Evolutionary conservation across 371 early-diverging fungal species (phyloP).

Genomic region (Mucor racemosus): DNA sequence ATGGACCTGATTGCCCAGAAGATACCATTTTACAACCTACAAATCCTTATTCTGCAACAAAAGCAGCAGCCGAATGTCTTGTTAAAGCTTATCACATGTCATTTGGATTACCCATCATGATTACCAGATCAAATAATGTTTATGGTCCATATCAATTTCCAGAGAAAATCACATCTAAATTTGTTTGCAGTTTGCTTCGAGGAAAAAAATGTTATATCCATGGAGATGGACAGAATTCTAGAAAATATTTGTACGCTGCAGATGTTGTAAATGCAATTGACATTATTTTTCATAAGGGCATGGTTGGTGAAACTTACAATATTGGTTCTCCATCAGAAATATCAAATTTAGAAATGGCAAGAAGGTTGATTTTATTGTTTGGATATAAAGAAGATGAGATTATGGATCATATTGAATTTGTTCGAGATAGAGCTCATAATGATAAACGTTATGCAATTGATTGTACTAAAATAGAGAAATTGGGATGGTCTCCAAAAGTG

Average conservation of each 20-base stretch:
- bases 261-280: constrained; percentile 82
- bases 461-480: constrained; percentile 61
- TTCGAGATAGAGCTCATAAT: constrained; percentile 82
- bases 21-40: constrained; percentile 75
- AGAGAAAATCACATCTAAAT: constrained; percentile 89
- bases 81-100: constrained; percentile 83
- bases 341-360: constrained; percentile 74
- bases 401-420: constrained; percentile 65
- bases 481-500: constrained; percentile 79
- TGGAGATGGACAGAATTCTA: constrained; percentile 79
- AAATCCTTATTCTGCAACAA: constrained; percentile 90
- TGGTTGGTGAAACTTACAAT: constrained; percentile 82
- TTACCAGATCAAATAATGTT: constrained; percentile 86
- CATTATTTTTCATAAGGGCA: constrained; percentile 69
- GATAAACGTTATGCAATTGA: constrained; percentile 85
- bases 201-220: constrained; percentile 75
- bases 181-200: constrained; percentile 74
- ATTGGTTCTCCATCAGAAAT: constrained; percentile 82
- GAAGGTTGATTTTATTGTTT: constrained; percentile 62
- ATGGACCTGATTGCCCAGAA: constrained; percentile 72
- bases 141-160: constrained; percentile 90
- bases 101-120: constrained; percentile 81
- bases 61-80: constrained; percentile 88
- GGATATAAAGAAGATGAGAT: constrained; percentile 41
- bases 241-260: constrained; percentile 80